Base-by-base conservation (phyloP, 1,284 basidiomycete species). In the Rhodotorula sp. region DNA sequence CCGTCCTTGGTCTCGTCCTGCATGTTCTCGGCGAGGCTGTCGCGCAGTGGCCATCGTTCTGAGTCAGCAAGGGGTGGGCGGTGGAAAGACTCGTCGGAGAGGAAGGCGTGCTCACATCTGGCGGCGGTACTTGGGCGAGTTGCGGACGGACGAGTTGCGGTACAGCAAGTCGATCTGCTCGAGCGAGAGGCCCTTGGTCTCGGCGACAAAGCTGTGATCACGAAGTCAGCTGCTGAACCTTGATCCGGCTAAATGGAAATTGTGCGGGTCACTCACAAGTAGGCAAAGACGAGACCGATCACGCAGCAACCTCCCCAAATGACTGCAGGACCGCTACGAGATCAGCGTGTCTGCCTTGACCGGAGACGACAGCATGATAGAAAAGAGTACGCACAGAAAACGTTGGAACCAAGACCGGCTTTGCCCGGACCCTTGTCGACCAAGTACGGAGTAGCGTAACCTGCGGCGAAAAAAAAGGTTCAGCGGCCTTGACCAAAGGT, bases 111-210 rank as follows among this genome's bases (percentile, higher is more conserved):
- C 54, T 26, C n/a, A 63, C 62, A 87, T 82, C 66, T 82, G 80
- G 69, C 81, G 79, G 73, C 86, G 64, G 58, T 62, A 75, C 16
- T 60, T 60, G 64, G 74, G 73, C 20, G 71, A 73, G n/a, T 66
- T 60, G 54, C 77, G 15, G 60, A 77, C 68, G 2, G 70, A 65
- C 26, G 76, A 76, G 58, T 87, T 82, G 76, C 84, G 83, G 81
- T 87, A 88, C 79, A 88, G 84, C 62, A 85, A 75, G 81, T 90
- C 88, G 62, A 91, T 86, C 81, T 91, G 88, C 81, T 91, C 90
- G 70, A 90, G 85, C 18, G 87, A 88, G 21, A 90, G 83, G 10
- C 61, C 47, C 62, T 64, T 64, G 52, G 70, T 69, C 83, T 91
- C 90, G 68, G 89, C 88, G 65, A 93, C 83, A 21, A 64, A 64